Base-by-base conservation (phyloP, 805 yeast species). In the Candida nitratophila region DNA sequence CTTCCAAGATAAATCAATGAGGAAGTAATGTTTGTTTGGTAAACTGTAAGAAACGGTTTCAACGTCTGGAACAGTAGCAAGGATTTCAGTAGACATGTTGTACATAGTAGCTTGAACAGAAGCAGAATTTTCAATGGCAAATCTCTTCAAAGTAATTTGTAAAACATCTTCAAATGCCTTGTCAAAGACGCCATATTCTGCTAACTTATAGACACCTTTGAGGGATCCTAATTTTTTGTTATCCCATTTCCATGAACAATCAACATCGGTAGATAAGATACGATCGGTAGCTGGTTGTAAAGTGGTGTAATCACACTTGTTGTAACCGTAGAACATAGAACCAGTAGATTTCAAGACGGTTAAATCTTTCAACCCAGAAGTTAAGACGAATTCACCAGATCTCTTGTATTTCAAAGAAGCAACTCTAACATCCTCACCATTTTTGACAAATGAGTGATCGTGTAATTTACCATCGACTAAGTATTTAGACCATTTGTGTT, bases 31-130 rank as follows among this genome's bases (percentile, higher is more conserved):
- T 69, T 87, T 90, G 76, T 90, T 90, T 59, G 97, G 97, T 58
- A 90, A 76, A 37, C 76, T 68, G 64, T 86, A 89, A 43, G 82
- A 65, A 31, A 89, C 96, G 37, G 71, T 71, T 49, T 70, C 75
- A 44, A 90, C 71, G 47, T 70, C 70, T 3, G 80, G 71, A 44
- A 77, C 83, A 42, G 56, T 58, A 41, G 68, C 70, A 59, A 90
- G 74, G 50, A 90, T 86, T 50, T 77, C 79, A 50, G 79, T 73
- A 34, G 86, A 75, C 93, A 90, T 90, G 74, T 88, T 86, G 73
- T 78, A 90, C 96, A 90, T 91, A 47, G 96, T 90, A 39, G 96
- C 96, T 70, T 90, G 97, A 39, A 90, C 97, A 22, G 95, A 85
- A n/a, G 96, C 79, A 10, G 96, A 86, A 64, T 86, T 79, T 65